Conservation (phyloP, 176 grass and related monocot genomes). For the Bolboschoenus planiculmis region DNA sequence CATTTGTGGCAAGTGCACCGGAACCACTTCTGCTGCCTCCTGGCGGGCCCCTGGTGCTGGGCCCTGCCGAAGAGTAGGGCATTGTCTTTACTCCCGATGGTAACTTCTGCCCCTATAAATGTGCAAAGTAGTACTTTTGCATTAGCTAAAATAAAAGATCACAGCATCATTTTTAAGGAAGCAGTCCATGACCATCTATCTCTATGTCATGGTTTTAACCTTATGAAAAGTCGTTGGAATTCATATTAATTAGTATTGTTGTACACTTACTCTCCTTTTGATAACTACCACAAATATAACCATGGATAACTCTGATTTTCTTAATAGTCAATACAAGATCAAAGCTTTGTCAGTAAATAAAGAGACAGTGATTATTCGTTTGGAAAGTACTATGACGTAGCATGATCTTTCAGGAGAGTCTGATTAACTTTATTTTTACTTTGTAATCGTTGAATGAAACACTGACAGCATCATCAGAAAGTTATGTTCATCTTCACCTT, state of each 20-base stretch:
- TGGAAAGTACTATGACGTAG: background rate
- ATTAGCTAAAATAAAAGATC: slow-evolving; percentile 1
- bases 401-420: background rate
- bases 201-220: slow-evolving; percentile 7
- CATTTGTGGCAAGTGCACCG: slow-evolving; percentile 37
- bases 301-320: background rate
- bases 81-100: slow-evolving; percentile 57
- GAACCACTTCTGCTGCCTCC: slow-evolving; percentile 57
- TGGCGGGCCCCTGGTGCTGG: slow-evolving; percentile 54
- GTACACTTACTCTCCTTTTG: background rate
- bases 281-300: background rate
- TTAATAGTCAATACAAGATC: background rate
- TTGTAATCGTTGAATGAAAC: background rate
- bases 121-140: slow-evolving; percentile 10
- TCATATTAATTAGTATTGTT: background rate
- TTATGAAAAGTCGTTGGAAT: background rate
- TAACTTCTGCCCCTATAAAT: slow-evolving; percentile 62
- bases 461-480: background rate
- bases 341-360: background rate
- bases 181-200: background rate
- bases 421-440: background rate
- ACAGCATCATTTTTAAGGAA: background rate
- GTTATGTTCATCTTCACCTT: background rate
- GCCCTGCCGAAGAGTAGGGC: slow-evolving; percentile 54
- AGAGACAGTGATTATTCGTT: background rate